These are phyloP conservation scores for Tricholoma sp. DNA, from an alignment of 768 basidiomycete genomes.

Conservation along the genomic window DNA sequence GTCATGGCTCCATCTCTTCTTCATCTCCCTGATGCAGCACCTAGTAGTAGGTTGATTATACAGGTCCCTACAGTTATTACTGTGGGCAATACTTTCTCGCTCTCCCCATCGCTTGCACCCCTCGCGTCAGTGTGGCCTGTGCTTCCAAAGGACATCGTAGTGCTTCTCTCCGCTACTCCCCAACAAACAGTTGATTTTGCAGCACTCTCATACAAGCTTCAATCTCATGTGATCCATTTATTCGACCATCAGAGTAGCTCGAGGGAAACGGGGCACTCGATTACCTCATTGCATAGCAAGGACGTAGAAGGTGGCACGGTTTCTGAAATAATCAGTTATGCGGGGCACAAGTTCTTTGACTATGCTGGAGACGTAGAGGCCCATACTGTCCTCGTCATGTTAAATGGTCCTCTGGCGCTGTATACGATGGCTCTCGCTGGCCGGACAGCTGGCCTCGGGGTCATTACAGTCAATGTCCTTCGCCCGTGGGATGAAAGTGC, in stretches of 20 bases:
- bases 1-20: conserved; percentile 77
- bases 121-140: conserved; percentile 55
- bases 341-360: conserved; percentile 74
- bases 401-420: conserved; percentile 76
- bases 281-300: conserved; percentile 32
- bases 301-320: conserved; percentile 27
- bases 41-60: conserved; percentile 67
- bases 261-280: conserved; percentile 66
- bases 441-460: conserved; percentile 47
- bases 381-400: conserved; percentile 58
- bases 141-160: conserved; percentile 60
- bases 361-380: conserved; percentile 67
- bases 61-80: conserved; percentile 78
- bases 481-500: conserved; percentile 75
- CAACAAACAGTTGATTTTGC: conserved; percentile 81
- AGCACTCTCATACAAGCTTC: conserved; percentile 64
- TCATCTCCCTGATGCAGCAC: conserved; percentile 59
- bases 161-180: conserved; percentile 80
- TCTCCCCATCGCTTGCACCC: conserved; percentile 74
- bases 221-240: conserved; percentile 76
- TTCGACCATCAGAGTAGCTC: conserved; percentile 83
- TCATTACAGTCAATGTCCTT: conserved; percentile 72
- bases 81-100: conserved; percentile 57
- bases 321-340: conserved; percentile 43
- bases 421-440: conserved; percentile 48